Conservation (phyloP, 306 rosid genomes). For the Prosopis cineraria region DNA sequence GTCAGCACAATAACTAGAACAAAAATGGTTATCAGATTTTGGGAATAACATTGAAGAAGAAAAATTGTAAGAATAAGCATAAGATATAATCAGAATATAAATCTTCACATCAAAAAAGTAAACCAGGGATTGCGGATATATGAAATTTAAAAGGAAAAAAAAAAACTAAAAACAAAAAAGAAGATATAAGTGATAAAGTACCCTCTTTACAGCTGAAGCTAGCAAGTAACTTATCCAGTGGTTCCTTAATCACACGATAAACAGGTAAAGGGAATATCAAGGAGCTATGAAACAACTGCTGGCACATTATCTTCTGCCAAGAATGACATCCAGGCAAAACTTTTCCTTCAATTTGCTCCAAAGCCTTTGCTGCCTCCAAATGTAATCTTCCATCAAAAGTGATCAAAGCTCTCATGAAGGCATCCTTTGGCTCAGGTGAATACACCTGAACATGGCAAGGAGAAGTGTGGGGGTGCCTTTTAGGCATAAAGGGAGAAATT, state of each 20-base stretch:
- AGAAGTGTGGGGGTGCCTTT: conserved; percentile 46
- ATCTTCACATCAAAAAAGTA: neutral
- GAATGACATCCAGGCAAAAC: conserved; percentile 70
- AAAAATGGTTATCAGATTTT: neutral
- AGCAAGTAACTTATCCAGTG: conserved; percentile 57
- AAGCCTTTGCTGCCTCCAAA: conserved; percentile 90
- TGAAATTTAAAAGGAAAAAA: conserved; percentile 10
- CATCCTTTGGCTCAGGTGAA: conserved; percentile 63
- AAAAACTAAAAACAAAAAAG: conserved; percentile 7
- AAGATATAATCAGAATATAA: neutral
- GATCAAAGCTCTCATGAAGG: conserved; percentile 68
- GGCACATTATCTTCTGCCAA: conserved; percentile 93
- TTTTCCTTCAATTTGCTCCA: conserved; percentile 84
- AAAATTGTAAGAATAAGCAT: neutral
- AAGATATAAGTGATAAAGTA: conserved; percentile 36
- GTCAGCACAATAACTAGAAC: neutral
- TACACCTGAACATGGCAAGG: conserved; percentile 73
- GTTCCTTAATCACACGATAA: conserved; percentile 59
- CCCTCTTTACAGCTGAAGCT: conserved; percentile 56
- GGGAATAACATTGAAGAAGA: neutral
- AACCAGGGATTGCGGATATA: conserved; percentile 9
- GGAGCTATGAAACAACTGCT: conserved; percentile 75
- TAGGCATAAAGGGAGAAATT: conserved; percentile 73
- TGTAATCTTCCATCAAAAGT: conserved; percentile 91
- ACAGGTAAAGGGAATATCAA: conserved; percentile 65